Conservation (phyloP, 169 alveolate genomes). For the Babesia divergens region DNA sequence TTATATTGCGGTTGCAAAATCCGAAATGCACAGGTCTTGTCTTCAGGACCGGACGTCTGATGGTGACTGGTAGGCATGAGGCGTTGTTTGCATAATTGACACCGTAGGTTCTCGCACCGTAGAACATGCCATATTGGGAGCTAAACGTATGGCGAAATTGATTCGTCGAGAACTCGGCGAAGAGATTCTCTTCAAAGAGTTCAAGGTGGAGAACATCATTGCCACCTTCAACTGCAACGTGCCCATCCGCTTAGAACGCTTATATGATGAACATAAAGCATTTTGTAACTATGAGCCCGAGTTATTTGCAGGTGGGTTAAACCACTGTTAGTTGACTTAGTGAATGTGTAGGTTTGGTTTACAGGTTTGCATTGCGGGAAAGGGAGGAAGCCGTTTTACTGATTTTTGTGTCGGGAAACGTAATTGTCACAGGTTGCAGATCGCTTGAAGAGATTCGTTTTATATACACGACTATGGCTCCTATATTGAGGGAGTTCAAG, state of each 20-base stretch:
- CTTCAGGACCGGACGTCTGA: conserved; percentile 93
- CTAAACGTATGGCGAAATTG: conserved; percentile 93
- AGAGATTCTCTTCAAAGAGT: conserved; percentile 83
- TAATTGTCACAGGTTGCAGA: conserved; percentile 97
- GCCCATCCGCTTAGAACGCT: conserved; percentile 94
- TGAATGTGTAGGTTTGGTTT: conserved; percentile 61
- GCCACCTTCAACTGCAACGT: conserved; percentile 95
- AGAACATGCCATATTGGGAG: conserved; percentile 88
- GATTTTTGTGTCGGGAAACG: conserved; percentile 97
- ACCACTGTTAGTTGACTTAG: neutral
- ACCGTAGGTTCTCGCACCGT: conserved; percentile 83
- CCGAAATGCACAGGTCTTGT: conserved; percentile 96
- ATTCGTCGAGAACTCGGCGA: conserved; percentile 88
- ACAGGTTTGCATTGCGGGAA: conserved; percentile 64
- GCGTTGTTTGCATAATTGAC: neutral
- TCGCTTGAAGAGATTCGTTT: conserved; percentile 85
- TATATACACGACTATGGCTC: conserved; percentile 88
- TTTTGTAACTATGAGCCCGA: conserved; percentile 97
- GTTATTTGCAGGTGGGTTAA: conserved; percentile 92
- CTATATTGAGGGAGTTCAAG: conserved; percentile 83
- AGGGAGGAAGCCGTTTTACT: conserved; percentile 91
- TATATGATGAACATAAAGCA: conserved; percentile 88
- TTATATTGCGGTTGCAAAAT: conserved; percentile 91
- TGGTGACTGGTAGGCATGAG: conserved; percentile 87
- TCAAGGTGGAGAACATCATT: conserved; percentile 95